A percentile compares a stretch with the other conserved stretches of the same genome.
Conservation (phyloP, 2,329 filamentous ascomycete species). For the Pseudocercospora cruenta region DNA sequence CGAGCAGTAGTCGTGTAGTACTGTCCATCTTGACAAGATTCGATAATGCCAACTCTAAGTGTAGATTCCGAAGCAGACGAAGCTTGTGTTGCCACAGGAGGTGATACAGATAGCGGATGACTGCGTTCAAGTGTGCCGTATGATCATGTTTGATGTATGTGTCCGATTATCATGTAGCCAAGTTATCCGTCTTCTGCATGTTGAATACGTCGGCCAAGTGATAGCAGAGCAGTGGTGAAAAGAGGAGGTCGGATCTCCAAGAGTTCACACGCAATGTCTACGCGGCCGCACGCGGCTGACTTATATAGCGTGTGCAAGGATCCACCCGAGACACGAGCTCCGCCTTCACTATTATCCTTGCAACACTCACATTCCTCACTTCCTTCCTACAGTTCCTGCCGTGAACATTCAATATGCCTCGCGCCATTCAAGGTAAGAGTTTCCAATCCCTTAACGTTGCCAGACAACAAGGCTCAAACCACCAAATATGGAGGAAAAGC, state of each 20-base stretch:
- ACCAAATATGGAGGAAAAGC: not conserved
- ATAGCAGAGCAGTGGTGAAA: not conserved
- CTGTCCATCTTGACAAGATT: not conserved
- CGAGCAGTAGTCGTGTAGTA: not conserved
- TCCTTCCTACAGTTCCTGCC: not conserved
- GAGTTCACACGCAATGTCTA: not conserved
- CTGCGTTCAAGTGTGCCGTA: not conserved
- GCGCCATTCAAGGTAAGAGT: constrained; percentile 30
- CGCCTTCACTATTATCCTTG: not conserved
- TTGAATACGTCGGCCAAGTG: not conserved
- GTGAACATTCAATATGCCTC: constrained; percentile 27
- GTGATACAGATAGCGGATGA: not conserved
- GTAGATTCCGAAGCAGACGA: not conserved
- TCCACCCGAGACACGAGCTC: not conserved
- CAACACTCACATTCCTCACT: not conserved
- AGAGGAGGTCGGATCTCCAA: not conserved
- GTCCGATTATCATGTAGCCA: not conserved
- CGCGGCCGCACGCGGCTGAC: not conserved
- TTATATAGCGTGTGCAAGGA: constrained; percentile 1
- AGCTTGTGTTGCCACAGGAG: constrained; percentile 4
- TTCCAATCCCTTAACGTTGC: not conserved
- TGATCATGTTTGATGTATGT: not conserved
- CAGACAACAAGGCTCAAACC: not conserved
- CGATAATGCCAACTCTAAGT: not conserved
- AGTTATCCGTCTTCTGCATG: not conserved